phyloP scores from a whole-genome alignment of 768 basidiomycete species.

The Cystobasidium tubakii region DNA sequence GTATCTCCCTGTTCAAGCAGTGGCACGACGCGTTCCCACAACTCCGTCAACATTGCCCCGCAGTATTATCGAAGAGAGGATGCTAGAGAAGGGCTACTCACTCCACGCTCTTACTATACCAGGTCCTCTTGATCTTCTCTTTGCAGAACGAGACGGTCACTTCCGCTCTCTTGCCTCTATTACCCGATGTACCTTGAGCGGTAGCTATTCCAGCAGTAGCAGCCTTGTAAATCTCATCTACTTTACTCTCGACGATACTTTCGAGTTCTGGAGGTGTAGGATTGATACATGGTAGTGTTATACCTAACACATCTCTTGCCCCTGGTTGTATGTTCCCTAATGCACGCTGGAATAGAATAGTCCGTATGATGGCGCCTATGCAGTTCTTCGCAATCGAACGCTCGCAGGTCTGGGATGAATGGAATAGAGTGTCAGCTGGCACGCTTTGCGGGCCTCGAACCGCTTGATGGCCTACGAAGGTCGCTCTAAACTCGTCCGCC shows the following conservation, averaged over 20 bases:
- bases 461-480: background rate
- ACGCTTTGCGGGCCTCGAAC: no score
- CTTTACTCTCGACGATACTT: background rate
- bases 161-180: background rate
- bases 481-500: slow-evolving; percentile 4
- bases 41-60: no score
- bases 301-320: slow-evolving; percentile 4
- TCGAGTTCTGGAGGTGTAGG: slow-evolving; percentile 13
- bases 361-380: slow-evolving; percentile 14
- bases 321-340: slow-evolving; percentile 10
- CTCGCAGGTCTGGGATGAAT: slow-evolving; percentile 17
- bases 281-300: slow-evolving; percentile 10
- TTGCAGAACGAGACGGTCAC: slow-evolving; percentile 8
- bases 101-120: slow-evolving; percentile 35
- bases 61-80: no score
- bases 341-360: slow-evolving; percentile 25
- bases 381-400: slow-evolving; percentile 12
- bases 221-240: slow-evolving; percentile 20
- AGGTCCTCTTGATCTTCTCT: slow-evolving; percentile 28
- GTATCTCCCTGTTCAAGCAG: slow-evolving; percentile 15
- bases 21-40: no score
- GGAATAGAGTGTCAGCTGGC: background rate
- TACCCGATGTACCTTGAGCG: background rate
- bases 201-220: background rate
- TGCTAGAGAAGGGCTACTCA: background rate